A percentile compares a stretch with the other conserved stretches of the same genome.
These are phyloP conservation scores for Eragrostis nindensis DNA, from an alignment of 176 grass and related monocot species.

Conservation along the genomic window DNA sequence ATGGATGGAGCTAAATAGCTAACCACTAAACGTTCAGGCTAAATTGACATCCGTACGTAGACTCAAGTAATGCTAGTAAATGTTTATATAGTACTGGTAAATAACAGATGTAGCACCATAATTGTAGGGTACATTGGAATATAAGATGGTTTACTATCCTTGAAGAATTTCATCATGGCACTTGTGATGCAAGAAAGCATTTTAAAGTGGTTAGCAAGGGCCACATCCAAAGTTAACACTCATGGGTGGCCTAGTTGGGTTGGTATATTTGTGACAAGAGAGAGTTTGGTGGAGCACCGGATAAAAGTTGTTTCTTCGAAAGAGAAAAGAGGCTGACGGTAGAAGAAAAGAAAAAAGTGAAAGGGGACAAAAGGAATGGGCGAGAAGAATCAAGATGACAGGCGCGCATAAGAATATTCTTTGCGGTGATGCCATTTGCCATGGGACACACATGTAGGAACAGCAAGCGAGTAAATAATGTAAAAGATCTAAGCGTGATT, in stretches of 20 bases:
- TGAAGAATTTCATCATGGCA: conserved; percentile 42
- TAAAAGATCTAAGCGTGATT: neutral
- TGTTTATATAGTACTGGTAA: too few relatives aligned
- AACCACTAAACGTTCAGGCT: neutral
- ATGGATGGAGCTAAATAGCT: neutral
- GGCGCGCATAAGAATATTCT: conserved; percentile 34
- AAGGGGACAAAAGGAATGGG: conserved; percentile 20
- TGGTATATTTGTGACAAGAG: neutral
- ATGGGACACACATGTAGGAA: conserved; percentile 4
- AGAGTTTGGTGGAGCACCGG: conserved; percentile 8
- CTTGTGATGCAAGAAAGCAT: neutral
- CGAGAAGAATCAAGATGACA: conserved; percentile 21
- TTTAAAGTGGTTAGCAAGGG: conserved; percentile 38
- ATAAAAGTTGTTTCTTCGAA: conserved; percentile 30
- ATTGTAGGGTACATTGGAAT: too few relatives aligned
- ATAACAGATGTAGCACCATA: too few relatives aligned
- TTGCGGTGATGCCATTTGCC: conserved; percentile 30
- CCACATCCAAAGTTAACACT: conserved; percentile 15
- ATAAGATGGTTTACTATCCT: conserved; percentile 7
- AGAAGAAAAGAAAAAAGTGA: conserved; percentile 30
- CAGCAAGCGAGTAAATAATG: conserved; percentile 35
- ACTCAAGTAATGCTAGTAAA: neutral
- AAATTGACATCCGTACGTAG: neutral
- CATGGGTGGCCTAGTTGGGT: neutral
- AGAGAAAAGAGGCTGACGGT: conserved; percentile 8